Conservation (phyloP, 495 filamentous ascomycete genomes). For the Pseudoneurospora amorphoporcata region DNA sequence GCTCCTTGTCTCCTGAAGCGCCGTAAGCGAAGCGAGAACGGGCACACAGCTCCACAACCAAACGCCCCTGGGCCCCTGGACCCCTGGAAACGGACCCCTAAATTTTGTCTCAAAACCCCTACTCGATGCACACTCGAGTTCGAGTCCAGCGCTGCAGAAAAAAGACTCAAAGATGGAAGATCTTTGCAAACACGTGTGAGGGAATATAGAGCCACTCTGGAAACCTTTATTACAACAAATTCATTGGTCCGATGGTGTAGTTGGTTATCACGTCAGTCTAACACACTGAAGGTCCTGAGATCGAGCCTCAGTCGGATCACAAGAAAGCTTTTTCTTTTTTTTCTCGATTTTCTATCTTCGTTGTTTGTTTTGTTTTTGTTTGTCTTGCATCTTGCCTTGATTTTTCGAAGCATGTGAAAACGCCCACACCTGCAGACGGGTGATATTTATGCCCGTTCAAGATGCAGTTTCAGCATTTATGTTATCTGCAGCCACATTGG, state of each 20-base stretch:
- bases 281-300: neutral
- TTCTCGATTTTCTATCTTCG: neutral
- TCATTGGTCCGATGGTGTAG: neutral
- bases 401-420: neutral
- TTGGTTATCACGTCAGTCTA: neutral
- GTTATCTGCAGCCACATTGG: neutral
- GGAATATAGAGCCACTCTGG: neutral
- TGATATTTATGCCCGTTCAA: neutral
- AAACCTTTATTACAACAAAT: neutral
- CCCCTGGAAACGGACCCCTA: neutral
- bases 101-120: neutral
- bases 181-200: neutral
- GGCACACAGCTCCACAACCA: neutral
- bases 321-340: neutral
- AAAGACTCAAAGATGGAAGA: neutral
- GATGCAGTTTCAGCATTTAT: neutral
- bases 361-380: neutral
- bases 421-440: neutral
- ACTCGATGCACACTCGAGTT: neutral
- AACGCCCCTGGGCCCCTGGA: neutral
- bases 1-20: neutral
- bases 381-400: neutral
- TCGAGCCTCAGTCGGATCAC: neutral
- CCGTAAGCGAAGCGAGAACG: neutral
- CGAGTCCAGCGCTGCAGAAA: neutral